Conservation (phyloP, 495 filamentous ascomycete genomes). For the Trichoderma reesei region DNA sequence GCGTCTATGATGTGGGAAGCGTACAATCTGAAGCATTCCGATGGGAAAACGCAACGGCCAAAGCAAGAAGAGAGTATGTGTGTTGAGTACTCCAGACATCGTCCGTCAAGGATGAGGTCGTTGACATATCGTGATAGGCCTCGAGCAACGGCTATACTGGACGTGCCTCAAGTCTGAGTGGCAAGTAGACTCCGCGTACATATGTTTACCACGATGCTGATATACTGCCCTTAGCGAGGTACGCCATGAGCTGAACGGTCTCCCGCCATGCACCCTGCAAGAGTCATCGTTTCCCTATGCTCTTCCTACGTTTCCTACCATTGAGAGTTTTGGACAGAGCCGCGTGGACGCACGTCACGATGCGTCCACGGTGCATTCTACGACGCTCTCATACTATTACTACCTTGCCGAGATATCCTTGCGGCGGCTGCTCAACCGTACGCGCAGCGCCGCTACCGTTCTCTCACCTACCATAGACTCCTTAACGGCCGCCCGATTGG, state of each 20-base stretch:
- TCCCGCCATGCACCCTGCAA: slow-evolving; percentile 5
- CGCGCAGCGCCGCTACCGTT: neutral
- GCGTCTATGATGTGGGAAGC: slow-evolving; percentile 7
- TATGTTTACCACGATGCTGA: neutral
- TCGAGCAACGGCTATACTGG: slow-evolving; percentile 6
- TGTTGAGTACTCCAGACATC: neutral
- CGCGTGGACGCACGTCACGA: neutral
- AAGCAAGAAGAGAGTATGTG: slow-evolving; percentile 6
- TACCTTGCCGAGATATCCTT: slow-evolving; percentile 9
- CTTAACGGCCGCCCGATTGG: neutral
- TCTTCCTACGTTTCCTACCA: neutral
- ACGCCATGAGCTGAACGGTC: slow-evolving; percentile 3
- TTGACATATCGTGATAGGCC: neutral
- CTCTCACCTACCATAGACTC: slow-evolving; percentile 8
- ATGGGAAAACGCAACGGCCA: neutral
- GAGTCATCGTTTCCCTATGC: slow-evolving; percentile 6
- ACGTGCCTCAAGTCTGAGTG: slow-evolving; percentile 7
- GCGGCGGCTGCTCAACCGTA: slow-evolving; percentile 5
- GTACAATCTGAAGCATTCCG: slow-evolving; percentile 6
- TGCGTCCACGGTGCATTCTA: neutral
- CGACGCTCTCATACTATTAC: slow-evolving; percentile 5
- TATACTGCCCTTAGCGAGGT: neutral
- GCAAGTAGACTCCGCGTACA: neutral
- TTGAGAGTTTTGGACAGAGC: neutral
- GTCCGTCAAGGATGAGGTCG: neutral